Evolutionary conservation across 2,329 filamentous ascomycete species (phyloP).

Genomic region (Metarhizium humberi): DNA sequence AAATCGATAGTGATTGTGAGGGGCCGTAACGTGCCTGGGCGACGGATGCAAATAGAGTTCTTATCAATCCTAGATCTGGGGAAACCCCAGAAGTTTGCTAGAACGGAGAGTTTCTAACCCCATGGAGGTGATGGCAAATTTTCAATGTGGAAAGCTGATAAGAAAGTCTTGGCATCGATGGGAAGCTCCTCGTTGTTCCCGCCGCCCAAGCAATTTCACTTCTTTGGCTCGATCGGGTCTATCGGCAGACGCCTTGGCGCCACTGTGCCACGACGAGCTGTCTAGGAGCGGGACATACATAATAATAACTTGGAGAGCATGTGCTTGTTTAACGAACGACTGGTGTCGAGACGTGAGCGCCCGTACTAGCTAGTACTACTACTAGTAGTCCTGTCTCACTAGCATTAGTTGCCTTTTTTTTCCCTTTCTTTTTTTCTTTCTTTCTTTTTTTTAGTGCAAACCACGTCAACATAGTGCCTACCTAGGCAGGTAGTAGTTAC

Average conservation of each 20-base stretch:
- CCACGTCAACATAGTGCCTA: too few species aligned
- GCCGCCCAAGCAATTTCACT: not conserved
- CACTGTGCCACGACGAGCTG: constrained; percentile 1
- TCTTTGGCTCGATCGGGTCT: not conserved
- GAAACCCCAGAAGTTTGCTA: not conserved
- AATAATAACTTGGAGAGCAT: not conserved
- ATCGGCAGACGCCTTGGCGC: not conserved
- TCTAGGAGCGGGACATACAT: not conserved
- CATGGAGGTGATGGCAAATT: not conserved
- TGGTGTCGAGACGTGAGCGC: too few species aligned
- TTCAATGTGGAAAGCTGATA: not conserved
- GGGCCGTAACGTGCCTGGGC: too few species aligned
- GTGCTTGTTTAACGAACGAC: not conserved
- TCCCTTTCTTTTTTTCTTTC: too few species aligned
- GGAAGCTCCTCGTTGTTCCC: not conserved
- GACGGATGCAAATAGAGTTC: not conserved
- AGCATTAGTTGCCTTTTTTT: too few species aligned
- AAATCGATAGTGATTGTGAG: too few species aligned
- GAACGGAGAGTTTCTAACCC: not conserved
- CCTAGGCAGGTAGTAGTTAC: too few species aligned
- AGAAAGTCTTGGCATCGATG: not conserved
- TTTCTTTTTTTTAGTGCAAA: too few species aligned
- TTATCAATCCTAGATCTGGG: not conserved
- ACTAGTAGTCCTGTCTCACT: too few species aligned
- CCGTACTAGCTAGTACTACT: too few species aligned